Percentiles rank a stretch among this genome's conserved stretches.
phyloP scores from a whole-genome alignment of 148 eudicot genomes.

The Limonium bicolor region DNA sequence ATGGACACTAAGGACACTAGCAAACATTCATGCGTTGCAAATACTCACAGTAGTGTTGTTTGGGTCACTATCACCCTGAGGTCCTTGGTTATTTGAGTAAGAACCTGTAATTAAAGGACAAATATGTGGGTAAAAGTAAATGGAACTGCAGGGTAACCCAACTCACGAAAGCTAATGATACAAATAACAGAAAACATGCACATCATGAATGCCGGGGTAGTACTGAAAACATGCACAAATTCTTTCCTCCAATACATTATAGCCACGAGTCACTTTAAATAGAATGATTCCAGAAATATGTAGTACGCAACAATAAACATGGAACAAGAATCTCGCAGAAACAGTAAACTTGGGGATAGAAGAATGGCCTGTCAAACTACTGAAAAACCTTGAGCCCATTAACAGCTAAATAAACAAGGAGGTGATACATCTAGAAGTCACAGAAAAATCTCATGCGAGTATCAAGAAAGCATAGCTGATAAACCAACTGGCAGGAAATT shows the following conservation, averaged over 20 bases:
- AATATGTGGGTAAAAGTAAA: constrained; percentile 8
- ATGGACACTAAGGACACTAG: background rate
- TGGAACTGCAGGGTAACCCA: constrained; percentile 21
- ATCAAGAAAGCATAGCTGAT: no score
- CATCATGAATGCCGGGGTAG: no score
- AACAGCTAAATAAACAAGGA: no score
- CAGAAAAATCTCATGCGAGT: no score
- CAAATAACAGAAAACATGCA: no score
- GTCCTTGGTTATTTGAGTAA: constrained; percentile 57
- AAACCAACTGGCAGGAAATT: no score
- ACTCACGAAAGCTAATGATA: background rate
- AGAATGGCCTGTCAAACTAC: no score
- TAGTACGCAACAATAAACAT: background rate
- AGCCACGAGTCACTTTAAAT: background rate
- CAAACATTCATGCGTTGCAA: background rate
- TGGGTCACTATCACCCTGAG: constrained; percentile 79
- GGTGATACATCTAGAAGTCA: no score
- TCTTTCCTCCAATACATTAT: background rate
- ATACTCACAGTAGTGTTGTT: constrained; percentile 85
- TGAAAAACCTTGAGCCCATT: no score
- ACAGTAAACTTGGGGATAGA: no score
- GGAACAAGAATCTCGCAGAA: background rate
- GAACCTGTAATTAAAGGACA: constrained; percentile 40
- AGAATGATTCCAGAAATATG: background rate
- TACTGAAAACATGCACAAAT: no score